Evolutionary conservation across 306 rosid species (phyloP), one percentile per base, ranked within the genome.

Genomic region (Sicyos baderoa): DNA sequence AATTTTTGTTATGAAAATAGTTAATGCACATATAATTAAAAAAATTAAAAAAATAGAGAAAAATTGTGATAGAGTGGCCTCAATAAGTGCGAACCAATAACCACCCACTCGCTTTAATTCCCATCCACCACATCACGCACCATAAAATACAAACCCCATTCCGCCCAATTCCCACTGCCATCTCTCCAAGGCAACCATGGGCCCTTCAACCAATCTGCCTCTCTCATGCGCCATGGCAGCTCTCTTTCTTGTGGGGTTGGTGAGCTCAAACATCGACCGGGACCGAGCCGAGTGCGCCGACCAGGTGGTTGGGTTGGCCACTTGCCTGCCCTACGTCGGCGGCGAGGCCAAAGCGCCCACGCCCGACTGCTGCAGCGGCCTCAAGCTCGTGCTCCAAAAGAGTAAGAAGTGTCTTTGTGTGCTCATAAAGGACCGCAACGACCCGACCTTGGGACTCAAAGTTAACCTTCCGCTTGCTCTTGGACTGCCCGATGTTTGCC

Each of bases 261-360:
- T 54, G 35, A 80, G 65, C 70, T 79, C 87, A 3, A 84, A 82
- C 18, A 1, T 92, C 1, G 86, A 83, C 58, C 87, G 86, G 65
- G 98, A 92, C 65, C 81, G 79, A 74, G 80, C 86, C 8, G 88
- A 89, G 37, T 92, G 98, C 47, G 72, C 84, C 0, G 85, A 89
- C 66, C 68, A 92, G 50, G 79, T 92, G 0, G 22, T 86, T 10
- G 80, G 80, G 6, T 76, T 92, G 2, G 84, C 83, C 1, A 62
- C 75, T 0, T 92, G 98, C 73, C 84, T 92, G 61, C 73, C 95
- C 0, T 92, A 82, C 40, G 98, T 84, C 0, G 50, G 71, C 11
- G 89, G 87, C 0, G 76, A 82, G 10, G 83, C 96, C 29, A 88
- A 86, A 68, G 29, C 75, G 16, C 96, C 98, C 3, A 76, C 88